phyloP scores from a whole-genome alignment of 805 yeast species.

The Suhomyces sp. region DNA sequence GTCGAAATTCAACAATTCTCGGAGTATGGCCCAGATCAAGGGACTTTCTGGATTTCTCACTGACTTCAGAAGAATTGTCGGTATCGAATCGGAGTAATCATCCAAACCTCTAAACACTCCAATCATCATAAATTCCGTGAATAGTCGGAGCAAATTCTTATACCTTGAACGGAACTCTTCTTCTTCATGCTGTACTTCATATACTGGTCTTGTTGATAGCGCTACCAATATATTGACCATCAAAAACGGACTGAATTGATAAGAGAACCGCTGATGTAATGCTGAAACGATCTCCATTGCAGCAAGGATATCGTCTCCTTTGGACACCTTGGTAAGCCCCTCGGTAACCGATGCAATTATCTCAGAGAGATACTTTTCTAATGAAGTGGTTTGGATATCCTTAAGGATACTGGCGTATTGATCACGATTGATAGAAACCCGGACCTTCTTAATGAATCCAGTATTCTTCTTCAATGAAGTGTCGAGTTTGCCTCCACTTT shows the following conservation, averaged over 20 bases:
- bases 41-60: slow-evolving; percentile 25
- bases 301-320: slow-evolving; percentile 58
- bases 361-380: slow-evolving; percentile 76
- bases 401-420: slow-evolving; percentile 46
- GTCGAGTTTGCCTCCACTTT: slow-evolving; percentile 47
- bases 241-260: slow-evolving; percentile 47
- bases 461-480: slow-evolving; percentile 80
- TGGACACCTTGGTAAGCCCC: slow-evolving; percentile 52
- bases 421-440: slow-evolving; percentile 56
- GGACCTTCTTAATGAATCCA: slow-evolving; percentile 71
- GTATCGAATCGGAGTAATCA: slow-evolving; percentile 49
- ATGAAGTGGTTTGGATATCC: slow-evolving; percentile 60
- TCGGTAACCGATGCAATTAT: slow-evolving; percentile 62
- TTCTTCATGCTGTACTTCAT: slow-evolving; percentile 17
- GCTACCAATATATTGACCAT: slow-evolving; percentile 36
- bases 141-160: slow-evolving; percentile 47
- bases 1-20: slow-evolving; percentile 30
- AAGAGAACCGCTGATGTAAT: slow-evolving; percentile 71
- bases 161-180: slow-evolving; percentile 45
- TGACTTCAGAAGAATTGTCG: slow-evolving; percentile 27
- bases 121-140: slow-evolving; percentile 57
- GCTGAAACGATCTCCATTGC: slow-evolving; percentile 68
- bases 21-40: slow-evolving; percentile 42
- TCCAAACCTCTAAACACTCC: slow-evolving; percentile 53
- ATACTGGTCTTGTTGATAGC: slow-evolving; percentile 29